Conservation (phyloP, 768 basidiomycete species). For the Auriscalpium orientale region DNA sequence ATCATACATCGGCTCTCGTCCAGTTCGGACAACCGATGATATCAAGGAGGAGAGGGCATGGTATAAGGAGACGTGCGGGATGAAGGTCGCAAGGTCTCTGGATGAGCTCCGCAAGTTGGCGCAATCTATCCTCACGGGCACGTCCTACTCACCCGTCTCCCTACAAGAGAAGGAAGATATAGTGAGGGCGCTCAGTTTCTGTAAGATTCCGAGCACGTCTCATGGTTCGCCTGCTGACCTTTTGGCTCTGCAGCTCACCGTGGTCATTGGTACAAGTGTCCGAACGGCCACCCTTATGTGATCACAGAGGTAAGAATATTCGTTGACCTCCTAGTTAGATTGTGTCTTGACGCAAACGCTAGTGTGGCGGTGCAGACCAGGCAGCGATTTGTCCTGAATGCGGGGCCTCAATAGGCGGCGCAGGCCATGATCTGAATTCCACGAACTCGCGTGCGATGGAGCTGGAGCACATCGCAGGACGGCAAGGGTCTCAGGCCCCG, state of each 20-base stretch:
- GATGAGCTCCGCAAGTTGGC: slow-evolving; percentile 16
- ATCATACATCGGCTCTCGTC: slow-evolving; percentile 21
- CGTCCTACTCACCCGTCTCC: slow-evolving; percentile 16
- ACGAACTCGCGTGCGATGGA: slow-evolving; percentile 40
- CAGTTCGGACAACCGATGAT: slow-evolving; percentile 3
- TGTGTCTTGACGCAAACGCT: not conserved
- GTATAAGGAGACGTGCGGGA: slow-evolving; percentile 20
- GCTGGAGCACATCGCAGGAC: slow-evolving; percentile 36
- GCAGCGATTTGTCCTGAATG: slow-evolving; percentile 49
- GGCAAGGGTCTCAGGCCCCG: slow-evolving; percentile 19
- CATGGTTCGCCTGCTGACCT: not conserved
- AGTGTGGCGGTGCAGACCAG: slow-evolving; percentile 59
- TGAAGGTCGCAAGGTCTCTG: slow-evolving; percentile 15
- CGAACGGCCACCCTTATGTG: slow-evolving; percentile 55
- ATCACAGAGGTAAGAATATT: slow-evolving; percentile 40
- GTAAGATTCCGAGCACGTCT: slow-evolving; percentile 7
- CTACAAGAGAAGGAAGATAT: slow-evolving; percentile 21
- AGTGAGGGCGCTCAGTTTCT: slow-evolving; percentile 20
- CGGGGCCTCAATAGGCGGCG: slow-evolving; percentile 44
- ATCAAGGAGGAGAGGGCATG: slow-evolving; percentile 18
- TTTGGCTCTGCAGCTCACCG: slow-evolving; percentile 14
- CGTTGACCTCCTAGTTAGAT: not conserved
- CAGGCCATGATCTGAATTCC: slow-evolving; percentile 29
- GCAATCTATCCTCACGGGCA: slow-evolving; percentile 12
- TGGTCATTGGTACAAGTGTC: slow-evolving; percentile 28